These are phyloP conservation scores for Arthrinium puccinioides DNA, from an alignment of 2,329 filamentous ascomycete genomes.

Conservation along the genomic window DNA sequence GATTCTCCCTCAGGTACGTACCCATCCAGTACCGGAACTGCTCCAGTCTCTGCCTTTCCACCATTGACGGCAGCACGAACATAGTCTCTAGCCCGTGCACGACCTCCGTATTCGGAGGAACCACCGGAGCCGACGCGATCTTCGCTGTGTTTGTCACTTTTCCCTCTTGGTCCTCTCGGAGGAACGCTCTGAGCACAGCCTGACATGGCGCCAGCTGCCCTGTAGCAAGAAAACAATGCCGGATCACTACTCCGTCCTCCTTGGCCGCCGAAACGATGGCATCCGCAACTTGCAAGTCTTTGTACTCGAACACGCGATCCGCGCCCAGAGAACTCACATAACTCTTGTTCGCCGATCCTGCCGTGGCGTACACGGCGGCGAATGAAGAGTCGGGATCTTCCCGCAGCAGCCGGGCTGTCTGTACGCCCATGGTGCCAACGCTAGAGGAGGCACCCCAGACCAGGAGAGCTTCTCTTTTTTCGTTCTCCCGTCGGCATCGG, in stretches of 20 bases:
- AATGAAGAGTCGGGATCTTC: constrained; percentile 23
- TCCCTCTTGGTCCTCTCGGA: constrained; percentile 1
- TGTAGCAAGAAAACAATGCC: constrained; percentile 32
- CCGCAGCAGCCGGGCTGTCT: constrained; percentile 27
- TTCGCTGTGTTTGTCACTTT: constrained; percentile 13
- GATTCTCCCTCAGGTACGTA: constrained; percentile 24
- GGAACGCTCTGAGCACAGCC: constrained; percentile 27
- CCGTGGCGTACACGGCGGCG: constrained; percentile 33
- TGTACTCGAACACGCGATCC: constrained; percentile 35
- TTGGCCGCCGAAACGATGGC: constrained; percentile 27
- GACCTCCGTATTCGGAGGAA: constrained; percentile 21
- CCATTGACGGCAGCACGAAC: constrained; percentile 28
- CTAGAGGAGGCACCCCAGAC: constrained; percentile 39
- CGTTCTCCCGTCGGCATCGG: neutral
- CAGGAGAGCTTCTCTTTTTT: constrained; percentile 24
- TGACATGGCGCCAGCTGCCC: constrained; percentile 28
- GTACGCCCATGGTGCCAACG: constrained; percentile 36
- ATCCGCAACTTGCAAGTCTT: constrained; percentile 18
- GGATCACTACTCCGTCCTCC: constrained; percentile 27
- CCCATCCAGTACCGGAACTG: constrained; percentile 34
- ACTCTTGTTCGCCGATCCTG: constrained; percentile 22
- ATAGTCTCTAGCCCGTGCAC: constrained; percentile 27
- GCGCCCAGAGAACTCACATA: constrained; percentile 28
- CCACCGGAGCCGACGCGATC: constrained; percentile 27
- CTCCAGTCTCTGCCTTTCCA: constrained; percentile 23